Percentiles rank a stretch among this genome's conserved stretches.
These are phyloP conservation scores for Eragrostis nindensis DNA, from an alignment of 176 grass and related monocot genomes.

Conservation along the genomic window DNA sequence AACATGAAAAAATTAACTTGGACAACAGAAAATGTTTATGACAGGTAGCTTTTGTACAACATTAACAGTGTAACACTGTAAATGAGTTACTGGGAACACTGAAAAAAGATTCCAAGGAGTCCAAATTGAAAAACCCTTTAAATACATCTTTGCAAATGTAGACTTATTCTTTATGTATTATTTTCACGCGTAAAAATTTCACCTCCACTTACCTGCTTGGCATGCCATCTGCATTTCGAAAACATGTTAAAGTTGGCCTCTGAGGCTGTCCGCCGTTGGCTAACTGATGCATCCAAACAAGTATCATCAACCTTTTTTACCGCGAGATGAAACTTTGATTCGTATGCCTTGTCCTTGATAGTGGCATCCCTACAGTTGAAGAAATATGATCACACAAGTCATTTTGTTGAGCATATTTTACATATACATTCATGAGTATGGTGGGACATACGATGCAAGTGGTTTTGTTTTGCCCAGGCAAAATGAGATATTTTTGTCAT, in stretches of 20 bases:
- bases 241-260: slow-evolving; percentile 42
- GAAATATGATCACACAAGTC: slow-evolving; percentile 33
- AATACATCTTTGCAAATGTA: neutral
- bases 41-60: neutral
- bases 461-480: slow-evolving; percentile 63
- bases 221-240: slow-evolving; percentile 76
- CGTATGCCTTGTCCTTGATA: slow-evolving; percentile 38
- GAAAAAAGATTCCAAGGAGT: neutral
- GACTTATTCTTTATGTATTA: neutral
- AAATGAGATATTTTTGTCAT: slow-evolving; percentile 48
- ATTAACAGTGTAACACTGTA: neutral
- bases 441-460: slow-evolving; percentile 52
- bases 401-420: neutral
- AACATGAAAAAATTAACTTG: neutral
- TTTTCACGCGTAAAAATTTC: neutral
- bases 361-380: slow-evolving; percentile 43
- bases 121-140: neutral
- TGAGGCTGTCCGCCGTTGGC: slow-evolving; percentile 45
- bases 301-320: slow-evolving; percentile 10
- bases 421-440: slow-evolving; percentile 18
- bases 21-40: neutral
- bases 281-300: slow-evolving; percentile 75
- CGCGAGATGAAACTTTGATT: slow-evolving; percentile 59
- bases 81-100: neutral
- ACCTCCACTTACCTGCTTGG: slow-evolving; percentile 55